Base-by-base conservation (phyloP, 768 basidiomycete genomes). In the Tephrocybe sp. region DNA sequence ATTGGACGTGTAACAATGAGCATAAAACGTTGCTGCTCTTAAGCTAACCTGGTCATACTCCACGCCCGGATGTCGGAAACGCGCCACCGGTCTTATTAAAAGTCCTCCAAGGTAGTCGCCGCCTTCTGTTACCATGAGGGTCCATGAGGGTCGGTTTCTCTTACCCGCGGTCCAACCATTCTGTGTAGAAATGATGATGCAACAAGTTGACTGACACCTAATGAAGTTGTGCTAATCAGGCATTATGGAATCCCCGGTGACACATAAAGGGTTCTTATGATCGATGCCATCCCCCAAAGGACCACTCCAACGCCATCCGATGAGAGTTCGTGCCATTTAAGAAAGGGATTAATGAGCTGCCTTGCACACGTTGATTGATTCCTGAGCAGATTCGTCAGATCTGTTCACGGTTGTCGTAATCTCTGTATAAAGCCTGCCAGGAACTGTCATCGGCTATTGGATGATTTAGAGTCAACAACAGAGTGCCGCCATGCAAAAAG, bases 171-270 rank as follows among this genome's bases (percentile, higher is more conserved):
- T 31, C 10, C 6, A 26, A 38, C 10, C 22, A 10, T 44, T 53
- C 42, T 48, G n/a, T n/a, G n/a, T n/a, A 39, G 52, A 50, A 49
- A 38, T 45, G 36, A 38, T 45, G 36, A 48, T 35, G 45, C 45
- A 36, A 41, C 23, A 23, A 44, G n/a, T n/a, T n/a, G n/a, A n/a
- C n/a, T n/a, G n/a, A n/a, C n/a, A n/a, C n/a, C n/a, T n/a, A n/a
- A 17, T 32, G 46, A 38, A 48, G 19, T 13, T 11, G 39, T 31
- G 39, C 22, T 36, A 38, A 48, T 39, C 30, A 48, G 48, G 19
- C 36, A 17, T 45, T 43, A 41, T 33, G 26, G 41, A 36, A 44
- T 48, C 33, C 4, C 36, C 30, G 20, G 43, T 33, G 23, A 38
- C 40, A 44, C 42, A 34, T 43, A 43, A 49, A n/a, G 32, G 19